Conservation (phyloP, 352 stramenopile species). For the Phytophthora hibernalis region DNA sequence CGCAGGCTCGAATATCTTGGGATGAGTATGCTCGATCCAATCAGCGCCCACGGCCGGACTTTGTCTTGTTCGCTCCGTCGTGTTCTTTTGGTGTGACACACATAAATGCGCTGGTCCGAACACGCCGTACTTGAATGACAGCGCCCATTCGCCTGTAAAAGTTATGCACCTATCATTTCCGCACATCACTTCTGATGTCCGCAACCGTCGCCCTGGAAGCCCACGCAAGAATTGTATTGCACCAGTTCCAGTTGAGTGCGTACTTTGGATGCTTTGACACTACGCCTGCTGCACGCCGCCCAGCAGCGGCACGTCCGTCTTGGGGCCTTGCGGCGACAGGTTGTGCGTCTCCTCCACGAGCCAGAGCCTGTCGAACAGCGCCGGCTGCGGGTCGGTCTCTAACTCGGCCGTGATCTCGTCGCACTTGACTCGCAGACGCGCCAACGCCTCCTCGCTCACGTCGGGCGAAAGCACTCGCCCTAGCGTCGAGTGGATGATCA, state of each 20-base stretch:
- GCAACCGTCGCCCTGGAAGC: background rate
- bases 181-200: background rate
- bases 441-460: slow-evolving; percentile 42
- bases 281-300: slow-evolving; percentile 17
- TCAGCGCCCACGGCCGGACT: slow-evolving; percentile 2
- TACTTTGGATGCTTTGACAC: background rate
- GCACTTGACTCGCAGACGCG: slow-evolving; percentile 51
- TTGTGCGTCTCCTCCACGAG: slow-evolving; percentile 77
- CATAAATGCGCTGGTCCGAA: background rate
- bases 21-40: slow-evolving; percentile 3
- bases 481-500: slow-evolving; percentile 80
- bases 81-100: slow-evolving; percentile 21
- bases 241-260: background rate
- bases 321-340: slow-evolving; percentile 59
- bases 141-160: background rate
- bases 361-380: slow-evolving; percentile 65
- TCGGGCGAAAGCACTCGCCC: slow-evolving; percentile 60
- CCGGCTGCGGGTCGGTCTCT: slow-evolving; percentile 25
- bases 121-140: background rate
- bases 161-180: background rate
- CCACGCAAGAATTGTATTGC: background rate
- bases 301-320: slow-evolving; percentile 53
- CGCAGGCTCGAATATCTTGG: slow-evolving; percentile 4
- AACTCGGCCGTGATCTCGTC: slow-evolving; percentile 60
- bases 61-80: slow-evolving; percentile 7